These are phyloP conservation scores for Microcyclosporella mali DNA, from an alignment of 2,329 filamentous ascomycete species.

Conservation along the genomic window DNA sequence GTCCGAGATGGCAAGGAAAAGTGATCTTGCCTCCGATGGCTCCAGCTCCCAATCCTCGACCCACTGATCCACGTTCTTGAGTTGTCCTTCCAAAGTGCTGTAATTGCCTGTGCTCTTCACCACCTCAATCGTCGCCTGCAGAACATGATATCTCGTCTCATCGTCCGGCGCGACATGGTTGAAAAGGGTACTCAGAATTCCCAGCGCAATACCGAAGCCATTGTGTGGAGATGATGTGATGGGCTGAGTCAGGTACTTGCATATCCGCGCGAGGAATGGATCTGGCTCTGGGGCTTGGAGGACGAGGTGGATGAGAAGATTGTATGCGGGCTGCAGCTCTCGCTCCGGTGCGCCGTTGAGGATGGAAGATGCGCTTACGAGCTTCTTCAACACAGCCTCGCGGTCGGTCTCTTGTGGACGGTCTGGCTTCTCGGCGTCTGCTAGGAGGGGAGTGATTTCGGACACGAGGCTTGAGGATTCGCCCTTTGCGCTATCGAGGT, in stretches of 20 bases:
- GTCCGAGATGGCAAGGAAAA: constrained; percentile 78
- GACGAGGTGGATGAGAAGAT: constrained; percentile 90
- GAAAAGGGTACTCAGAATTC: constrained; percentile 90
- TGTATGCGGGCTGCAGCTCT: constrained; percentile 93
- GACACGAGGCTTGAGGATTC: constrained; percentile 51
- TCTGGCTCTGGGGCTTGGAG: constrained; percentile 78
- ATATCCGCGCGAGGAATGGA: constrained; percentile 80
- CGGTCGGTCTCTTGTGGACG: constrained; percentile 53
- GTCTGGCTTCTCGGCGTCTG: constrained; percentile 47
- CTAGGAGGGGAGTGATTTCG: constrained; percentile 65
- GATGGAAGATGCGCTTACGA: constrained; percentile 70
- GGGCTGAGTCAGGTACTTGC: constrained; percentile 81
- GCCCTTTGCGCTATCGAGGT: constrained; percentile 73
- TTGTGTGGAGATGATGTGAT: constrained; percentile 80
- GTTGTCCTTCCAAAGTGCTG: constrained; percentile 74
- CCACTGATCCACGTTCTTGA: constrained; percentile 79
- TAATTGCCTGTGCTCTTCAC: constrained; percentile 60
- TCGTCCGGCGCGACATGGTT: constrained; percentile 77
- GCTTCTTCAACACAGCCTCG: constrained; percentile 81
- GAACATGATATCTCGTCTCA: constrained; percentile 80
- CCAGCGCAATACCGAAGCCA: constrained; percentile 78
- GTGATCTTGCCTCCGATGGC: constrained; percentile 73
- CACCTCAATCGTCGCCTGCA: constrained; percentile 80
- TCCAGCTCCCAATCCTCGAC: constrained; percentile 75
- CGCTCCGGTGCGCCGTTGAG: constrained; percentile 88